These are phyloP conservation scores for Lathyrus oleraceus DNA, from an alignment of 306 rosid species.

Conservation along the genomic window DNA sequence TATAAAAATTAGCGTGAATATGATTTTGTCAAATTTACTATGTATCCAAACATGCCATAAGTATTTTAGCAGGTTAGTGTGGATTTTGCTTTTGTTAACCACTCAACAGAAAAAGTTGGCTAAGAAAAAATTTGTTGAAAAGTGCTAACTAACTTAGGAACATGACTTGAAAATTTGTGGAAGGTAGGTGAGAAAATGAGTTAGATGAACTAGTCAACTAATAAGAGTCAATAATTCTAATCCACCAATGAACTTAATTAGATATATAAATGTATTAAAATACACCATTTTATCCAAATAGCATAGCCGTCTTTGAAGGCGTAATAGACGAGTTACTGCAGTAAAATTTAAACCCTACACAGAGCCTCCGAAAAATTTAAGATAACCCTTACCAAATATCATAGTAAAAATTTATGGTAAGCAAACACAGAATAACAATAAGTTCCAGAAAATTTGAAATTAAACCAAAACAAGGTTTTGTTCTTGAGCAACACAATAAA, in stretches of 20 bases:
- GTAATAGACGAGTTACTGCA: too few relatives aligned
- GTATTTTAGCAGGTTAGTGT: neutral
- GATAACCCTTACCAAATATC: too few relatives aligned
- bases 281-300: neutral
- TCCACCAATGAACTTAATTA: neutral
- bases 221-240: neutral
- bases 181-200: neutral
- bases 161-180: neutral
- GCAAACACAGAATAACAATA: conserved; percentile 7
- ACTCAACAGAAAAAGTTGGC: neutral
- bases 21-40: too few relatives aligned
- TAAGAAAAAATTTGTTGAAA: neutral
- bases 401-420: neutral
- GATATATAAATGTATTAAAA: neutral
- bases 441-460: conserved; percentile 13
- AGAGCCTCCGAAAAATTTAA: too few relatives aligned
- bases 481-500: conserved; percentile 9
- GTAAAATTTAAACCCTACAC: too few relatives aligned
- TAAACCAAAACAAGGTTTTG: conserved; percentile 22
- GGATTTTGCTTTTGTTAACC: neutral
- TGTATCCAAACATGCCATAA: too few relatives aligned
- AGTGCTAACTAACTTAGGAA: neutral
- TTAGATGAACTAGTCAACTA: neutral
- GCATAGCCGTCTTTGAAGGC: too few relatives aligned
- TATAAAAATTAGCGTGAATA: too few relatives aligned